A percentile compares a stretch with the other conserved stretches of the same genome.
Evolutionary conservation across 164 flowering plant genomes (phyloP).

Genomic region (Liriodendron chinense): DNA sequence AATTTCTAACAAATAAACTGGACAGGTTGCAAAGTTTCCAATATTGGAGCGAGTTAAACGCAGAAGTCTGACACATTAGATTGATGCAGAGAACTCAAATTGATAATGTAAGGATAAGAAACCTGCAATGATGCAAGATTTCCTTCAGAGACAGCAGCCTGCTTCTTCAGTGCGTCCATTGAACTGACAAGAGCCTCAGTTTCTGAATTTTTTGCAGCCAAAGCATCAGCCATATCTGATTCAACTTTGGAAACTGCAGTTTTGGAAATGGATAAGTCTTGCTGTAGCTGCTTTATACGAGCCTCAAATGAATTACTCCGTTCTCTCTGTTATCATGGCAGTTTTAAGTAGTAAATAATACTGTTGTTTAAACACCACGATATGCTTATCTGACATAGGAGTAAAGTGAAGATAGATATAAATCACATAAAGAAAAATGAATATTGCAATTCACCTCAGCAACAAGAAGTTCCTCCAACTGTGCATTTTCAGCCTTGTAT

Average conservation of each 20-base stretch:
- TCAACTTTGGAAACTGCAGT: slow-evolving; percentile 64
- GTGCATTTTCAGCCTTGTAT: slow-evolving; percentile 96
- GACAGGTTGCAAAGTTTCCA: not conserved
- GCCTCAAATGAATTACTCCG: slow-evolving; percentile 72
- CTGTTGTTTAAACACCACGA: not conserved
- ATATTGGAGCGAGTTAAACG: not conserved
- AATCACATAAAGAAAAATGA: not conserved
- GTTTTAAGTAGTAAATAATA: not conserved
- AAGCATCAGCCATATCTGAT: slow-evolving; percentile 76
- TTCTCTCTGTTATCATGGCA: slow-evolving; percentile 61
- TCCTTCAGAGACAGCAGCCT: slow-evolving; percentile 85
- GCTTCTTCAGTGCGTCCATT: slow-evolving; percentile 78
- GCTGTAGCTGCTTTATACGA: slow-evolving; percentile 73
- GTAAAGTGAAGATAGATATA: not conserved
- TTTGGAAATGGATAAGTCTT: slow-evolving; percentile 68
- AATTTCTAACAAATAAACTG: no score
- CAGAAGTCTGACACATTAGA: not conserved
- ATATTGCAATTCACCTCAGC: slow-evolving; percentile 60
- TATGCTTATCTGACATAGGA: no score
- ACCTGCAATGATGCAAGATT: slow-evolving; percentile 91
- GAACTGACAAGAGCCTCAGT: slow-evolving; percentile 74
- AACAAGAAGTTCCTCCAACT: slow-evolving; percentile 89
- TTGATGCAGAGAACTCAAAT: not conserved
- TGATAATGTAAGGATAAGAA: not conserved
- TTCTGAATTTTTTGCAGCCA: slow-evolving; percentile 91